A percentile compares a stretch with the other conserved stretches of the same genome.
phyloP scores from a whole-genome alignment of 2,329 filamentous ascomycete genomes.

The Fusarium drepaniforme region DNA sequence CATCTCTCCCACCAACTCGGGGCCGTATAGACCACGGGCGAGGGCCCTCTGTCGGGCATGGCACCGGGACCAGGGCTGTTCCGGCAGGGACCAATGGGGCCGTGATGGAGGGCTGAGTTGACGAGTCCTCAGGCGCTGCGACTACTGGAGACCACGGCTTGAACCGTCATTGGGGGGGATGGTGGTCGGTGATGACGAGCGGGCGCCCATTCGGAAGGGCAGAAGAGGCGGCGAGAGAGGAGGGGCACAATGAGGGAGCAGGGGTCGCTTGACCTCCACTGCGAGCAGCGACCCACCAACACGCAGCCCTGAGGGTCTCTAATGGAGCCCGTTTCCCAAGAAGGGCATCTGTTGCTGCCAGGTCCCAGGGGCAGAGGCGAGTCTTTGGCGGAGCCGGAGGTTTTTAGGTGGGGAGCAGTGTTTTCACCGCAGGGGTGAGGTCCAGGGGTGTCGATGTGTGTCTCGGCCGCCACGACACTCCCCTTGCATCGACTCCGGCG shows the following conservation, averaged over 20 bases:
- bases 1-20: conserved; percentile 43
- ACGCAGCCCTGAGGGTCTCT: conserved; percentile 24
- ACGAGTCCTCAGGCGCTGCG: conserved; percentile 33
- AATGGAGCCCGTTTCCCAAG: conserved; percentile 26
- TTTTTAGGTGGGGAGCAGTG: conserved; percentile 35
- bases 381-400: conserved; percentile 33
- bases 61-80: conserved; percentile 37
- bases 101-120: conserved; percentile 28
- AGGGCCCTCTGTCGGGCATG: conserved; percentile 34
- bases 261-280: conserved; percentile 25
- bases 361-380: conserved; percentile 42
- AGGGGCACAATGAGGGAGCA: conserved; percentile 33
- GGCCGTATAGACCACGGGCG: conserved; percentile 23
- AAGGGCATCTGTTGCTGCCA: conserved; percentile 33
- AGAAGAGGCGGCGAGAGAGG: conserved; percentile 21
- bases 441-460: conserved; percentile 38
- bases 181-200: conserved; percentile 40
- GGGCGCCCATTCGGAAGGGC: conserved; percentile 35
- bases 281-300: conserved; percentile 33
- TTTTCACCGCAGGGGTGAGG: conserved; percentile 22
- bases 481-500: conserved; percentile 17
- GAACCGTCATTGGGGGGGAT: conserved; percentile 40
- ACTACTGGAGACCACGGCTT: conserved; percentile 32
- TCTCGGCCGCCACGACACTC: conserved; percentile 36
- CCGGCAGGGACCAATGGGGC: conserved; percentile 40